Base-by-base conservation (phyloP, 306 rosid species). In the Chamaecrista fasciculata region DNA sequence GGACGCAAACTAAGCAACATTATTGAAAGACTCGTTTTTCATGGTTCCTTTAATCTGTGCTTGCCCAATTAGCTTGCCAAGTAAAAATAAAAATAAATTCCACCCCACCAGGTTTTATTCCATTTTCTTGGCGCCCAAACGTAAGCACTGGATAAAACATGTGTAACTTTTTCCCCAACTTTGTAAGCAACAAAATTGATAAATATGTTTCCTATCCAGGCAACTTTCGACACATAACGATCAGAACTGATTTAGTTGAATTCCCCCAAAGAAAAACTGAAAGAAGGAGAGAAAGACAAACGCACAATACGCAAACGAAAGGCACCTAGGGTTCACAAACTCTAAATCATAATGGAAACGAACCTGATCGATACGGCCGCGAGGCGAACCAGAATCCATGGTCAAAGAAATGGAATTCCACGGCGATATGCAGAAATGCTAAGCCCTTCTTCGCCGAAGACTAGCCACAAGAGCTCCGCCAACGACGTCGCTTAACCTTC, bases 371-470 rank as follows among this genome's bases (percentile, higher is more conserved):
- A 94, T 80, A 73, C 96, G 96, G 28, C 82, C 72, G 53, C 72
- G 81, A 18, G 86, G 90, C 28, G 94, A 80, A 55, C 75, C 78
- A 65, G 97, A 86, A 80, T 87, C 91, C 98, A 94, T 94, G 79
- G 73, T 29, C 20, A 78, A 23, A 70, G 78, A 80, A 55, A 69
- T 15, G 61, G 63, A 23, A 55, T 14, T 42, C 64, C 63, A 26
- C 55, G 9, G 49, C 68, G 14, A 19, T 34, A 62, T 5, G 66
- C 11, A 24, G 69, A 43, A 31, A 71, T 28, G 18, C 50, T 72
- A 37, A 42, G 37, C 44, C 62, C 26, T 42, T 66, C 68, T 28
- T 52, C 23, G 14, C 9, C 4, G 33, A 33, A 51, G 29, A 12
- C 26, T 72, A 52, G 29, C 6, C 26, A 48, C 43, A 70, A 67